These are phyloP conservation scores for Linderina pennispora DNA, from an alignment of 192 early-diverging fungal genomes.

Conservation along the genomic window DNA sequence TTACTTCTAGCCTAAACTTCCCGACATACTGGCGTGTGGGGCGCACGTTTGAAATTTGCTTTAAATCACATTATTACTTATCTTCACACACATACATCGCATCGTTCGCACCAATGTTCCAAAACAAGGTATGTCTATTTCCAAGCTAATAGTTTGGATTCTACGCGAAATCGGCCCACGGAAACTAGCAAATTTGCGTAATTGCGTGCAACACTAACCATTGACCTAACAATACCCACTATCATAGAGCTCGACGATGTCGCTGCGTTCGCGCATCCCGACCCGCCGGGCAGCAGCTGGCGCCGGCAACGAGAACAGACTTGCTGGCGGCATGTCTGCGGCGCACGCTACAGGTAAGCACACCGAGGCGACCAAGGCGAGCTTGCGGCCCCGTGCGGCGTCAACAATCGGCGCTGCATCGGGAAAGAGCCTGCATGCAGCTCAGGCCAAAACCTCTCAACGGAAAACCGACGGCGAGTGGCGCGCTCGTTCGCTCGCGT, in stretches of 20 bases:
- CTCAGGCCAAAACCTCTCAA: constrained; percentile 18
- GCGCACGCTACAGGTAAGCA: constrained; percentile 5
- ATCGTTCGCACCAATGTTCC: constrained; percentile 19
- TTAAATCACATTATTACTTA: too few species aligned
- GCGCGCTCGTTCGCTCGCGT: constrained; percentile 6
- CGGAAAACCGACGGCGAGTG: background rate
- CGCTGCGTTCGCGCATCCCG: constrained; percentile 37
- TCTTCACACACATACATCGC: too few species aligned
- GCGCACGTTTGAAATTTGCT: too few species aligned
- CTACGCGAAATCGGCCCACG: too few species aligned
- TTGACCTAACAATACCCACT: too few species aligned
- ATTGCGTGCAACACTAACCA: too few species aligned
- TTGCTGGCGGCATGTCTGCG: constrained; percentile 6
- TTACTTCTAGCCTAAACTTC: too few species aligned
- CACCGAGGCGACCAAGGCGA: constrained; percentile 7
- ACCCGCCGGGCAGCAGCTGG: constrained; percentile 15
- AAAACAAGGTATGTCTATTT: constrained; percentile 30
- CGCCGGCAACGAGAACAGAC: constrained; percentile 37
- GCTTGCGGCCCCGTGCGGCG: constrained; percentile 4
- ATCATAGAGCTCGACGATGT: constrained; percentile 29
- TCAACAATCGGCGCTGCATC: background rate
- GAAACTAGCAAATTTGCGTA: too few species aligned
- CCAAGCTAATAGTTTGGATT: constrained; percentile 4
- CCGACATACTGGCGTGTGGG: too few species aligned
- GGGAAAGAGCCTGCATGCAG: background rate